A percentile compares a stretch with the other conserved stretches of the same genome.
Conservation (phyloP, 2,329 filamentous ascomycete genomes). For the Magnaporthiopsis rhizophila region DNA sequence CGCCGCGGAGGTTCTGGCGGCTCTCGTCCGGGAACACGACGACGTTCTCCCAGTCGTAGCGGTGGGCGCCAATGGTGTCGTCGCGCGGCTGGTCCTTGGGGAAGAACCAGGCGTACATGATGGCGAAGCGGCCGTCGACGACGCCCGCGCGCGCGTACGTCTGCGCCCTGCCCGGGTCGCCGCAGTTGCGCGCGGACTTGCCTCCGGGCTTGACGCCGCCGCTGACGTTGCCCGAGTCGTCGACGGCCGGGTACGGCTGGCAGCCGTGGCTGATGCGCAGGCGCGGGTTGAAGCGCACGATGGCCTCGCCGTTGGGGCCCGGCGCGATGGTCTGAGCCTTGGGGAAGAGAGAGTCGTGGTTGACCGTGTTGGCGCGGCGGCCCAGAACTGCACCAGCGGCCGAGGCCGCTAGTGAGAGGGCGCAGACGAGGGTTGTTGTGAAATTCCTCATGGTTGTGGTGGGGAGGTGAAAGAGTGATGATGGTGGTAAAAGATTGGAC, state of each 20-base stretch:
- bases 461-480: background rate
- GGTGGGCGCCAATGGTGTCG: conserved; percentile 24
- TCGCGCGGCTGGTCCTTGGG: conserved; percentile 32
- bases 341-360: conserved; percentile 5
- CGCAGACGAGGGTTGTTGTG: background rate
- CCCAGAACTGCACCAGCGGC: background rate
- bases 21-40: conserved; percentile 23
- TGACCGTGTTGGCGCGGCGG: background rate
- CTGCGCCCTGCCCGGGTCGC: conserved; percentile 22
- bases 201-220: conserved; percentile 25
- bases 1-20: conserved; percentile 22
- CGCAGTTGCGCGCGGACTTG: conserved; percentile 20
- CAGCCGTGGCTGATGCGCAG: conserved; percentile 19
- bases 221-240: conserved; percentile 16
- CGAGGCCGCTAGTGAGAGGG: background rate
- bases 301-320: conserved; percentile 11
- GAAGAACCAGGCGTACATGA: conserved; percentile 36
- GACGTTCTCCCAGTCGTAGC: conserved; percentile 29
- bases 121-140: conserved; percentile 19
- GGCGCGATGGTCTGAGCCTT: conserved; percentile 16
- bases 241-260: conserved; percentile 17
- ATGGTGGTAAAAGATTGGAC: too few species aligned
- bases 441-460: background rate
- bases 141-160: conserved; percentile 24
- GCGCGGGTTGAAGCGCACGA: conserved; percentile 14